Evolutionary conservation across 306 rosid species (phyloP).

Genomic region (Cicer yamashitae): DNA sequence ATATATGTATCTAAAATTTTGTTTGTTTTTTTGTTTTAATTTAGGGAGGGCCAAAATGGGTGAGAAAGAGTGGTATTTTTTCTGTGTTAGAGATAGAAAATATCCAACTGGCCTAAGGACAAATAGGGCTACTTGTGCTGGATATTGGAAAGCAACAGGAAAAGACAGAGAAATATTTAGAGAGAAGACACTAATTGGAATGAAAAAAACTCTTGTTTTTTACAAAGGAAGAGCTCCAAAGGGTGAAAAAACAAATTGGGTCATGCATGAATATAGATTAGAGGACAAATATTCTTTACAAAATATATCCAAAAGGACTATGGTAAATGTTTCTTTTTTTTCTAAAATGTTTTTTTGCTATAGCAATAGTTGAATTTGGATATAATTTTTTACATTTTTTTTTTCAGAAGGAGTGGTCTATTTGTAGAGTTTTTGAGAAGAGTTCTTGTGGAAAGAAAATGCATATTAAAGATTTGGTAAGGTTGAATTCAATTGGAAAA

Average conservation of each 20-base stretch:
- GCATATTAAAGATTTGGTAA: slow-evolving; percentile 53
- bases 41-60: slow-evolving; percentile 86
- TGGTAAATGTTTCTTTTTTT: slow-evolving; percentile 49
- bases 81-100: slow-evolving; percentile 76
- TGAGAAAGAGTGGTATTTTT: slow-evolving; percentile 86
- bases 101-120: slow-evolving; percentile 88
- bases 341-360: neutral
- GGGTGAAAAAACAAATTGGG: slow-evolving; percentile 83
- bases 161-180: slow-evolving; percentile 80
- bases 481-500: slow-evolving; percentile 43
- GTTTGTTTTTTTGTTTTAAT: neutral
- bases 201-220: slow-evolving; percentile 94
- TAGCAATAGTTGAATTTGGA: neutral
- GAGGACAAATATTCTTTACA: slow-evolving; percentile 53
- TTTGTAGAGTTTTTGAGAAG: slow-evolving; percentile 77
- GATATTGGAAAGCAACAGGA: slow-evolving; percentile 97
- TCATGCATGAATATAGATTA: slow-evolving; percentile 88
- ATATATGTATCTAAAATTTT: neutral
- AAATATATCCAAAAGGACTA: slow-evolving; percentile 51
- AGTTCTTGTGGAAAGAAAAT: slow-evolving; percentile 52
- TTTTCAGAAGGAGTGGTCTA: slow-evolving; percentile 83
- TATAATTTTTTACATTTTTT: neutral
- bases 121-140: slow-evolving; percentile 84
- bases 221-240: slow-evolving; percentile 86
- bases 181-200: slow-evolving; percentile 64